A percentile compares a stretch with the other conserved stretches of the same genome.
Conservation (phyloP, 768 basidiomycete species). For the Suillus clintonianus region DNA sequence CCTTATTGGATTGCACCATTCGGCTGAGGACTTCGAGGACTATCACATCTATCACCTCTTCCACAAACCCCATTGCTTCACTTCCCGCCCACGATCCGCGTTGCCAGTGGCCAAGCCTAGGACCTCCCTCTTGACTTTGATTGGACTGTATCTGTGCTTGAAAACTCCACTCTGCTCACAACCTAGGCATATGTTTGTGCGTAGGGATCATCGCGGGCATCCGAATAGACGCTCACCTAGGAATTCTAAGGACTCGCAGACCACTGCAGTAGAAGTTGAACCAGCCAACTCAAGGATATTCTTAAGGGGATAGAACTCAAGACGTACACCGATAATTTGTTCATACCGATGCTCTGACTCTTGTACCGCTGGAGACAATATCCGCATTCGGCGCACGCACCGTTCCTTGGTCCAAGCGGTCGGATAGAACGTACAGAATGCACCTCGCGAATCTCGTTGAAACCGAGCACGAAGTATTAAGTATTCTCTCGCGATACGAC, state of each 20-base stretch:
- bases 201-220: conserved; percentile 29
- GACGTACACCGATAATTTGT: conserved; percentile 17
- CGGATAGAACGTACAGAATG: conserved; percentile 38
- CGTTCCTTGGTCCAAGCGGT: conserved; percentile 41
- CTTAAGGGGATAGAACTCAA: conserved; percentile 14
- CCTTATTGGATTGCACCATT: background rate
- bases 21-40: background rate
- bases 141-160: conserved; percentile 43
- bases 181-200: conserved; percentile 38
- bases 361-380: conserved; percentile 16
- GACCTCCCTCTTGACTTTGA: conserved; percentile 46
- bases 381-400: conserved; percentile 21
- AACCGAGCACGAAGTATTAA: conserved; percentile 34
- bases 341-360: conserved; percentile 17
- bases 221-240: conserved; percentile 46
- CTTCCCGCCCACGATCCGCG: conserved; percentile 4
- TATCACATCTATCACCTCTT: background rate
- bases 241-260: conserved; percentile 66
- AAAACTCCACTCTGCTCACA: conserved; percentile 54
- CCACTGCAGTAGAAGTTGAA: conserved; percentile 45
- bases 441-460: conserved; percentile 36
- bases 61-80: background rate
- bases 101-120: conserved; percentile 35
- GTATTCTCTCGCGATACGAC: conserved; percentile 22
- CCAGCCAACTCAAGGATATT: conserved; percentile 12